phyloP scores from a whole-genome alignment of 2,329 filamentous ascomycete genomes.

The Golovinomyces cichoracearum region DNA sequence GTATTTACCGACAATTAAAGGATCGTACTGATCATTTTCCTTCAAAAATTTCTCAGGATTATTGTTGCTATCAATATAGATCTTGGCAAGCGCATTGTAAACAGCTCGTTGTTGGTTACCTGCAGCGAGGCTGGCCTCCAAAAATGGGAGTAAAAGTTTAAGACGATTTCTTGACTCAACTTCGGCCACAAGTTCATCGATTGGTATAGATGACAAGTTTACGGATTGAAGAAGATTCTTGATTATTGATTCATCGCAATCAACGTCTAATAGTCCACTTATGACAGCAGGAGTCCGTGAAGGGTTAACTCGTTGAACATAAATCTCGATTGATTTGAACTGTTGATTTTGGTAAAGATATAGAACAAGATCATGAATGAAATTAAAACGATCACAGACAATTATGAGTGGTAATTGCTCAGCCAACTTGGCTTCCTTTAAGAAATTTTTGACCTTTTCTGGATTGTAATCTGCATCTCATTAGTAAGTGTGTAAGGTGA shows the following conservation, averaged over 20 bases:
- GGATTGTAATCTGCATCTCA: slow-evolving; percentile 35
- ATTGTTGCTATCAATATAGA: slow-evolving; percentile 97
- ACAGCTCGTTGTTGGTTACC: slow-evolving; percentile 93
- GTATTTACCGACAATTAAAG: slow-evolving; percentile 80
- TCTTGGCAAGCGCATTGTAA: slow-evolving; percentile 93
- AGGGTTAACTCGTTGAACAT: slow-evolving; percentile 92
- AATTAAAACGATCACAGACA: slow-evolving; percentile 97
- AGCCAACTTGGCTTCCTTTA: slow-evolving; percentile 78
- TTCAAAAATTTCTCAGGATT: slow-evolving; percentile 93
- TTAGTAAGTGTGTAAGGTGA: no score
- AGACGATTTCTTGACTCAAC: slow-evolving; percentile 91
- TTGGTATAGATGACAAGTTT: slow-evolving; percentile 60
- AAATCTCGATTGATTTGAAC: slow-evolving; percentile 95
- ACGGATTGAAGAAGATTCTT: slow-evolving; percentile 73
- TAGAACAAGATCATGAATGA: slow-evolving; percentile 85
- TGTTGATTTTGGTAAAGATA: slow-evolving; percentile 98
- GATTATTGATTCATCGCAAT: slow-evolving; percentile 91
- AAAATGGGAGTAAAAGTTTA: slow-evolving; percentile 85
- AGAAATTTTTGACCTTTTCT: slow-evolving; percentile 96
- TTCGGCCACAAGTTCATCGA: slow-evolving; percentile 77
- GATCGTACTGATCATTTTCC: slow-evolving; percentile 92
- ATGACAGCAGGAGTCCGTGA: slow-evolving; percentile 74
- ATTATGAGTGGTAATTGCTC: slow-evolving; percentile 94
- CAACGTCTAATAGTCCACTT: slow-evolving; percentile 79
- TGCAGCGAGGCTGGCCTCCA: slow-evolving; percentile 66